These are phyloP conservation scores for Fragaria nilgerrensis DNA, from an alignment of 306 rosid species.

Conservation along the genomic window DNA sequence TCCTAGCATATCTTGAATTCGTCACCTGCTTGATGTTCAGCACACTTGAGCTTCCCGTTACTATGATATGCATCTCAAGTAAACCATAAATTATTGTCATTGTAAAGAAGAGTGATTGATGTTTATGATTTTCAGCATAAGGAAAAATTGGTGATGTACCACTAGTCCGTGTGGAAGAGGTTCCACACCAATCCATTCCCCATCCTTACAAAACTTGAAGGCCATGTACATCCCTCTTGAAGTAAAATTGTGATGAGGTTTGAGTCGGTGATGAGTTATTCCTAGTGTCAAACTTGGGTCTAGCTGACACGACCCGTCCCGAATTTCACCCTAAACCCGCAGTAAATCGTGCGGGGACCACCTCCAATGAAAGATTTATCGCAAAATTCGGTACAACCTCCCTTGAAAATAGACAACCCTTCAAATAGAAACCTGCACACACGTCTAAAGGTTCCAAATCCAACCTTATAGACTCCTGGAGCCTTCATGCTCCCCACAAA, in stretches of 20 bases:
- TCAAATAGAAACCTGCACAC: too few species aligned
- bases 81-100: background rate
- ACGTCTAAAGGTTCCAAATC: too few species aligned
- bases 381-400: too few species aligned
- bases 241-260: conserved; percentile 23
- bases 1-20: conserved; percentile 3
- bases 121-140: background rate
- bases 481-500: too few species aligned
- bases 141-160: background rate
- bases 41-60: background rate
- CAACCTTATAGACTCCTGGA: too few species aligned
- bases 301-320: too few species aligned
- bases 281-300: conserved; percentile 30
- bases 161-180: conserved; percentile 52
- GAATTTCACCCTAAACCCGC: too few species aligned
- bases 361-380: too few species aligned
- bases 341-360: too few species aligned
- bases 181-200: conserved; percentile 42
- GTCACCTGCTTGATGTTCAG: background rate
- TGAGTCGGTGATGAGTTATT: conserved; percentile 29
- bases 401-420: too few species aligned
- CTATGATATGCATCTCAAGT: background rate
- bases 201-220: conserved; percentile 49
- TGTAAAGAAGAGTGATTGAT: background rate
- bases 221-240: conserved; percentile 24